Evolutionary conservation across 2,329 filamentous ascomycete genomes (phyloP).

Genomic region (Sporothrix dimorphospora): DNA sequence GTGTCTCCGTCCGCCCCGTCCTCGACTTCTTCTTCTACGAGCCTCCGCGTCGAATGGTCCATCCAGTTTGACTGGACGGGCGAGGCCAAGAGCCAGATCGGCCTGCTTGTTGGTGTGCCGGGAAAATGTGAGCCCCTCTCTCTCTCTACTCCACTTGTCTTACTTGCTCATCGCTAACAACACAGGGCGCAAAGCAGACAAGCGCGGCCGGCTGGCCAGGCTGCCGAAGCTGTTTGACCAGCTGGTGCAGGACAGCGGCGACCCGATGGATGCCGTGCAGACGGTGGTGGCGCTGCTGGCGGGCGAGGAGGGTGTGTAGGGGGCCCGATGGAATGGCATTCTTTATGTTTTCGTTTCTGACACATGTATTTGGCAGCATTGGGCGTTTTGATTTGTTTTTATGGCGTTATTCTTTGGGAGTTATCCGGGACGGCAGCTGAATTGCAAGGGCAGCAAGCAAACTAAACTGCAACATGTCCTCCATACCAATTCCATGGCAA

Average conservation of each 20-base stretch:
- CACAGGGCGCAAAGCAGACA: conserved; percentile 64
- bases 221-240: conserved; percentile 64
- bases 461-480: neutral
- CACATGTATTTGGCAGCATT: no score
- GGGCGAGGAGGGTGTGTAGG: conserved; percentile 45
- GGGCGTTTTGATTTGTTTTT: neutral
- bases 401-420: neutral
- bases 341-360: neutral
- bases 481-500: no score
- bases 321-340: no score
- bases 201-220: conserved; percentile 57
- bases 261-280: conserved; percentile 59
- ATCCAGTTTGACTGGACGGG: conserved; percentile 74
- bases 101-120: conserved; percentile 59
- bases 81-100: conserved; percentile 64
- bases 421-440: neutral
- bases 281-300: conserved; percentile 63
- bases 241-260: conserved; percentile 58
- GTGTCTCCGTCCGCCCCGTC: neutral
- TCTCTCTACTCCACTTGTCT: conserved; percentile 30
- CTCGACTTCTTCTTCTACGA: conserved; percentile 39
- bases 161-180: conserved; percentile 18
- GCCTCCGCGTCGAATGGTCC: conserved; percentile 62
- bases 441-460: neutral
- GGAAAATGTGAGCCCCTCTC: conserved; percentile 59